phyloP scores from a whole-genome alignment of 2,329 filamentous ascomycete species.

The Talaromyces funiculosus region DNA sequence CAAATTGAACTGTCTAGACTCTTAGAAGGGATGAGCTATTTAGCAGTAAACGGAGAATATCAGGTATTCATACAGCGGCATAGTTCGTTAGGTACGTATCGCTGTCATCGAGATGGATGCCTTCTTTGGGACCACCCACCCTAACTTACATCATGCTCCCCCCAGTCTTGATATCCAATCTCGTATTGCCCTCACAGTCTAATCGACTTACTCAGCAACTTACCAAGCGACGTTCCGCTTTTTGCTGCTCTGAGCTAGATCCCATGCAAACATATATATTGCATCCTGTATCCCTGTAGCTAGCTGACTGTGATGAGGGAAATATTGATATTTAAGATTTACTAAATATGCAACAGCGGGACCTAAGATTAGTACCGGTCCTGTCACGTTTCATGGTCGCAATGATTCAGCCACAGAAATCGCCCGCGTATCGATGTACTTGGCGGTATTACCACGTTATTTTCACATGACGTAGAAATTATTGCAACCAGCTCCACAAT shows the following conservation, averaged over 20 bases:
- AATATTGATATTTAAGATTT: constrained; percentile 1
- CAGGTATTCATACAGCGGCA: constrained; percentile 4
- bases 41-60: constrained; percentile 2
- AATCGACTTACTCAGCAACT: neutral
- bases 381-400: neutral
- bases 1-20: neutral
- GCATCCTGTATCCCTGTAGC: too few species aligned
- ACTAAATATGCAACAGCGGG: neutral
- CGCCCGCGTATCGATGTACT: neutral
- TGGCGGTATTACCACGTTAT: neutral
- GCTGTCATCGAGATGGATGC: neutral
- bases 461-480: constrained; percentile 34
- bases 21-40: neutral
- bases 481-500: constrained; percentile 13
- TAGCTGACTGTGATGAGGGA: too few species aligned
- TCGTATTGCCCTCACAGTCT: neutral
- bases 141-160: neutral
- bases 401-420: neutral
- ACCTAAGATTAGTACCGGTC: neutral
- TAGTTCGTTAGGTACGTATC: neutral
- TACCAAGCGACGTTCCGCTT: neutral
- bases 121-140: neutral
- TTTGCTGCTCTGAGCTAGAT: neutral
- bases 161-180: constrained; percentile 1
- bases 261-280: neutral